Conservation (phyloP, 108 stramenopile genomes). For the Phaeodactylum tricornutum region DNA sequence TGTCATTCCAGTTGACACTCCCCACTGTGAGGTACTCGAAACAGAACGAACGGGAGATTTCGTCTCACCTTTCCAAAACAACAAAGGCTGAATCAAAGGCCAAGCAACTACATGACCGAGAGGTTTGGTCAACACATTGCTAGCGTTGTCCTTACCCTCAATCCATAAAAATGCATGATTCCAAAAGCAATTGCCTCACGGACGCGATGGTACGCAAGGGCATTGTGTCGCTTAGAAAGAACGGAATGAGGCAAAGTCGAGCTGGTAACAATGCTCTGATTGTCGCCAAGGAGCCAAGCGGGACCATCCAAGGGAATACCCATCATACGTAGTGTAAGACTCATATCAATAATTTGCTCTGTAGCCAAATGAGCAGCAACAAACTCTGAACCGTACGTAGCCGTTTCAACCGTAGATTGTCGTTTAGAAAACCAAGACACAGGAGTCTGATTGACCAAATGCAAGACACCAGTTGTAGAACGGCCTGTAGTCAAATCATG, state of each 20-base stretch:
- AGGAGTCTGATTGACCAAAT: slow-evolving; percentile 10
- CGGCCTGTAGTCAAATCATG: slow-evolving; percentile 8
- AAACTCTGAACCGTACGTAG: slow-evolving; percentile 26
- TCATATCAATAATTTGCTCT: slow-evolving; percentile 12
- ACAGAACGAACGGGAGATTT: too few species aligned
- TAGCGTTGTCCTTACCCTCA: slow-evolving; percentile 5
- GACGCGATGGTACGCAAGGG: slow-evolving; percentile 11
- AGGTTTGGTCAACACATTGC: slow-evolving; percentile 12
- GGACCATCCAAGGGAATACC: slow-evolving; percentile 22
- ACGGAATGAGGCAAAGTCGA: slow-evolving; percentile 1
- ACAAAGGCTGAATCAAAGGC: not conserved
- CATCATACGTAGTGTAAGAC: slow-evolving; percentile 20
- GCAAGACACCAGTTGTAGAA: slow-evolving; percentile 7
- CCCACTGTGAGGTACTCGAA: too few species aligned
- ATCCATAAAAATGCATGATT: not conserved
- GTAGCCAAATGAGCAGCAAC: slow-evolving; percentile 16
- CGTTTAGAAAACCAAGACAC: slow-evolving; percentile 14
- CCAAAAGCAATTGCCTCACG: slow-evolving; percentile 16
- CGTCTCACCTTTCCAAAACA: slow-evolving; percentile 1
- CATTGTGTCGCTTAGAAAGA: slow-evolving; percentile 13
- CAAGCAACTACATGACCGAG: not conserved
- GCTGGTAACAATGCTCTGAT: slow-evolving; percentile 19
- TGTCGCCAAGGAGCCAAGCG: slow-evolving; percentile 25
- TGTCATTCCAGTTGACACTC: too few species aligned
- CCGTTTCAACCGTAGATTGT: slow-evolving; percentile 26